phyloP scores from a whole-genome alignment of 345 rosid species.

The Populus alba region DNA sequence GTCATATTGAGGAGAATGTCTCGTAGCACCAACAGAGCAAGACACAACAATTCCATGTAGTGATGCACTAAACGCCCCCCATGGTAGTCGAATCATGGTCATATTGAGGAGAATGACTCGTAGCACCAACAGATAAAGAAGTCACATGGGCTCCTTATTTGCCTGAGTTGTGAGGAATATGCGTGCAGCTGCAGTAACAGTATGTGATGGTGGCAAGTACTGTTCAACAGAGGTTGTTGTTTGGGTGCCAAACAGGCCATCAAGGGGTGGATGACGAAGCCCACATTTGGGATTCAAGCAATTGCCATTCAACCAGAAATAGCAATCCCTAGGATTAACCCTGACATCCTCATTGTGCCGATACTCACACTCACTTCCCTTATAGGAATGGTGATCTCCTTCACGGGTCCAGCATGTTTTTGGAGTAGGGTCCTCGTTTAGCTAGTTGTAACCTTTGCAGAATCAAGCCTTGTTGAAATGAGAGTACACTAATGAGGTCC shows the following conservation, averaged over 20 bases:
- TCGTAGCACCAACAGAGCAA: slow-evolving; percentile 86
- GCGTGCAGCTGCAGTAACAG: too few species aligned
- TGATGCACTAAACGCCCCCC: slow-evolving; percentile 73
- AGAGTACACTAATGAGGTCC: background rate
- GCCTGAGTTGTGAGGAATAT: too few species aligned
- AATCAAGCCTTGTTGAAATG: too few species aligned
- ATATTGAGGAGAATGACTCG: slow-evolving; percentile 66
- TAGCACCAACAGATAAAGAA: slow-evolving; percentile 77
- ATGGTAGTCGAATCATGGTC: slow-evolving; percentile 74
- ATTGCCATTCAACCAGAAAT: slow-evolving; percentile 20
- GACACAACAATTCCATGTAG: slow-evolving; percentile 67
- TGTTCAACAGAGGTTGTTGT: too few species aligned
- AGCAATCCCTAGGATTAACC: slow-evolving; percentile 24
- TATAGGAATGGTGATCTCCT: too few species aligned
- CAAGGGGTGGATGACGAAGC: too few species aligned
- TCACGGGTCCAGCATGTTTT: too few species aligned
- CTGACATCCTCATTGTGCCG: slow-evolving; percentile 22
- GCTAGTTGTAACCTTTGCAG: too few species aligned
- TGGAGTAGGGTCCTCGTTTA: too few species aligned
- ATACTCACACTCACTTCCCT: slow-evolving; percentile 22
- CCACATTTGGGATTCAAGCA: background rate
- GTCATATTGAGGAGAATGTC: slow-evolving; percentile 67
- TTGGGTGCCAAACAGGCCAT: too few species aligned
- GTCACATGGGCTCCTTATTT: slow-evolving; percentile 62
- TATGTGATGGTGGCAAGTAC: too few species aligned